These are phyloP conservation scores for Ochromonas danica DNA, from an alignment of 108 stramenopile species.

Conservation along the genomic window DNA sequence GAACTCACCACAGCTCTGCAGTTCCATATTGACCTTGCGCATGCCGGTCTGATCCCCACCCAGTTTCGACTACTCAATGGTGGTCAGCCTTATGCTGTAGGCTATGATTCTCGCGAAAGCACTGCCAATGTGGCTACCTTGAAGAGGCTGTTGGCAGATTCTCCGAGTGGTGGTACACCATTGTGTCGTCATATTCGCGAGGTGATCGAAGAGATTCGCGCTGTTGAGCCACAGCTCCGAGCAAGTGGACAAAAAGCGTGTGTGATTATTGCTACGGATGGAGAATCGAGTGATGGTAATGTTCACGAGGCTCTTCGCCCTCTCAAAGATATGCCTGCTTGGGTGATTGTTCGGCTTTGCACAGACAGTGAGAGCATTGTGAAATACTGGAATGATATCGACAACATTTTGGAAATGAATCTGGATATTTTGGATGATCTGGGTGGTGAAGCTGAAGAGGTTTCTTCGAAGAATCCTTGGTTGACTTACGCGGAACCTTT, in stretches of 20 bases:
- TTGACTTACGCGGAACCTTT: constrained; percentile 77
- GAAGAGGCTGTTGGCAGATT: not conserved
- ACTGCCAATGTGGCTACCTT: not conserved
- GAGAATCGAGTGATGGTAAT: constrained; percentile 67
- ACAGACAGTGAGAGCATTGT: constrained; percentile 75
- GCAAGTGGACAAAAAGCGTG: constrained; percentile 66
- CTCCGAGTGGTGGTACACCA: constrained; percentile 24
- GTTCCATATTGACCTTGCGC: constrained; percentile 26
- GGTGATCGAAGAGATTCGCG: constrained; percentile 62
- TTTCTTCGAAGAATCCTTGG: constrained; percentile 74
- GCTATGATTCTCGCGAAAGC: not conserved
- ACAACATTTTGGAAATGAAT: constrained; percentile 69
- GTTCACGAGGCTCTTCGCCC: constrained; percentile 57
- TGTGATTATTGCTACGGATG: constrained; percentile 80
- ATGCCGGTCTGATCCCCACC: not conserved
- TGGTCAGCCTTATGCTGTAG: not conserved
- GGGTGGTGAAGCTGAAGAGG: constrained; percentile 70
- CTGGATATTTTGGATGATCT: constrained; percentile 83
- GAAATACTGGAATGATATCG: constrained; percentile 76
- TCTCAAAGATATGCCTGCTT: constrained; percentile 71
- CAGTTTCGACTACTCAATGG: constrained; percentile 23
- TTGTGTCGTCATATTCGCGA: constrained; percentile 62
- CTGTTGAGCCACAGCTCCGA: constrained; percentile 55
- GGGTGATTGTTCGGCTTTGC: constrained; percentile 79
- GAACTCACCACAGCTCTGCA: not conserved